A percentile compares a stretch with the other conserved stretches of the same genome.
Conservation (phyloP, 768 basidiomycete species). For the Lyophyllum decastes region DNA sequence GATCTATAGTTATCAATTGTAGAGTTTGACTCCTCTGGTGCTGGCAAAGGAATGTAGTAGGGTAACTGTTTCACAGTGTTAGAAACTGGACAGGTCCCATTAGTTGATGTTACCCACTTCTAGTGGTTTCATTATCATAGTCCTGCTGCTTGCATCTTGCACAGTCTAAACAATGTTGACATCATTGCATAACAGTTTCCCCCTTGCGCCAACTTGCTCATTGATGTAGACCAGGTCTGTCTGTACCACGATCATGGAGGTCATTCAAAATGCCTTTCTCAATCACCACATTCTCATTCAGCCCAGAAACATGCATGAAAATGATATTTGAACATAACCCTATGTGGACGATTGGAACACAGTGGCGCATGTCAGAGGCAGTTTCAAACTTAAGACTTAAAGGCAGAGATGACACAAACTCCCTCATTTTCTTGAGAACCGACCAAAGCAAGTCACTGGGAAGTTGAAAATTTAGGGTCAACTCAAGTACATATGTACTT, state of each 20-base stretch:
- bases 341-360: conserved; percentile 22
- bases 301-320: conserved; percentile 32
- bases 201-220: conserved; percentile 33
- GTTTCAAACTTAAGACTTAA: conserved; percentile 12
- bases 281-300: conserved; percentile 18
- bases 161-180: conserved; percentile 43
- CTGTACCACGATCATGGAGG: conserved; percentile 41
- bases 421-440: conserved; percentile 23
- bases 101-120: conserved; percentile 27
- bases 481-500: no score
- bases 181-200: conserved; percentile 39
- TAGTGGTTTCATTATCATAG: conserved; percentile 28
- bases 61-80: conserved; percentile 27
- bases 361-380: conserved; percentile 25
- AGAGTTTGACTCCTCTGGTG: conserved; percentile 12
- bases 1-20: conserved; percentile 20
- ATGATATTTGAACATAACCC: conserved; percentile 42
- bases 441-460: no score
- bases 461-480: no score
- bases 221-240: conserved; percentile 36
- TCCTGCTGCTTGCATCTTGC: conserved; percentile 21
- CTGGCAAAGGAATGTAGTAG: conserved; percentile 31
- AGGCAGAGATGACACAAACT: conserved; percentile 24
- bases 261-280: conserved; percentile 33
- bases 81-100: not conserved